phyloP scores from a whole-genome alignment of 345 rosid genomes.

The Nasturtium officinale region DNA sequence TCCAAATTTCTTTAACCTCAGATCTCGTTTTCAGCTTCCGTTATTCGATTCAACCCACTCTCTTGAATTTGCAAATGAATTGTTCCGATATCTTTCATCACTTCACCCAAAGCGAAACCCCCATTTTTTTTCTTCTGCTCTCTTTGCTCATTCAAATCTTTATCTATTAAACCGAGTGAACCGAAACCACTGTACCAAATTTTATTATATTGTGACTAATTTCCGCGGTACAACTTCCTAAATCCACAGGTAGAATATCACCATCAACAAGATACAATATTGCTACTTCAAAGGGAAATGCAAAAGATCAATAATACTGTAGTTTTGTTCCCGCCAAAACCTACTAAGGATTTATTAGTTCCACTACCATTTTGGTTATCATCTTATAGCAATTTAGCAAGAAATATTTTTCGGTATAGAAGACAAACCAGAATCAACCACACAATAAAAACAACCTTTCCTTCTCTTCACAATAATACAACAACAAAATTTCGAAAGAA shows the following conservation, averaged over 20 bases:
- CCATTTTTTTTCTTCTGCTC: neutral
- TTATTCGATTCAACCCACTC: conserved; percentile 5
- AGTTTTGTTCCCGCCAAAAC: too few relatives aligned
- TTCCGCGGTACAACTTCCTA: neutral
- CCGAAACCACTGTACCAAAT: conserved; percentile 1
- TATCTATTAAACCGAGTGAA: conserved; percentile 7
- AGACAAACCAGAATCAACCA: too few relatives aligned
- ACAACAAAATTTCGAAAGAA: neutral
- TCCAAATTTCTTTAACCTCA: conserved; percentile 20
- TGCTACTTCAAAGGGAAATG: neutral
- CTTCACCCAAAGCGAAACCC: conserved; percentile 4
- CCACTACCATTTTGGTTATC: too few relatives aligned
- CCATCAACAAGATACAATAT: neutral
- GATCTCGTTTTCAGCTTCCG: neutral
- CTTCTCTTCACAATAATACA: neutral
- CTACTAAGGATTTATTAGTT: too few relatives aligned
- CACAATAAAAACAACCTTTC: neutral
- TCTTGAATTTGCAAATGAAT: conserved; percentile 6
- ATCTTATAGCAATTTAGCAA: too few relatives aligned
- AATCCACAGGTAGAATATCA: neutral
- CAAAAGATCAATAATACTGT: too few relatives aligned
- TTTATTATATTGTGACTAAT: neutral
- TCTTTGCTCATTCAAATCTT: neutral
- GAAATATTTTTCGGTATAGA: too few relatives aligned
- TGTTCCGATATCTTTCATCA: conserved; percentile 1